Percentiles rank a stretch among this genome's conserved stretches.
These are phyloP conservation scores for Calonectria pseudoturangicola DNA, from an alignment of 2,329 filamentous ascomycete genomes.

Conservation along the genomic window DNA sequence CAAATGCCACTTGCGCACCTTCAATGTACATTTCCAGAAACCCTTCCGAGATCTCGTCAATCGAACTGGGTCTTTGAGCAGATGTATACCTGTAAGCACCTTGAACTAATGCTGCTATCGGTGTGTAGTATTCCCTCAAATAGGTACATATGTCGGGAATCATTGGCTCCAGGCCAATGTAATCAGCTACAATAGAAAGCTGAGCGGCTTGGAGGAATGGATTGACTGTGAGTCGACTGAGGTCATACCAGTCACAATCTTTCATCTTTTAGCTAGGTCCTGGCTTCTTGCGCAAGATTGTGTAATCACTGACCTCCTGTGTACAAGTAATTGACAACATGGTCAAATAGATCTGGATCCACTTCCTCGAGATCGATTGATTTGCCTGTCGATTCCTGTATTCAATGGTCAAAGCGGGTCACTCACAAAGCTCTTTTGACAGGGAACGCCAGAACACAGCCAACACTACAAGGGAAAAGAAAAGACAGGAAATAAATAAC, in stretches of 20 bases:
- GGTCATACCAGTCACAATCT: conserved; percentile 14
- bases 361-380: background rate
- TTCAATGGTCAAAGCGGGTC: background rate
- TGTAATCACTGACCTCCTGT: background rate
- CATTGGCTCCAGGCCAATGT: conserved; percentile 4
- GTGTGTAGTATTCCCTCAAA: conserved; percentile 7
- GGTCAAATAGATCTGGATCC: background rate
- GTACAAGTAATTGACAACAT: background rate
- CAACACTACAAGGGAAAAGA: background rate
- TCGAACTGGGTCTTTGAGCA: background rate
- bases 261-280: background rate
- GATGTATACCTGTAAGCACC: background rate
- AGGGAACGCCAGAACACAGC: no score
- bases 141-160: conserved; percentile 9
- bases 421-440: no score
- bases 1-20: conserved; percentile 4
- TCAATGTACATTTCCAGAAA: conserved; percentile 8
- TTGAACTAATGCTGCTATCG: background rate
- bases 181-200: conserved; percentile 17
- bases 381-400: background rate
- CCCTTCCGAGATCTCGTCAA: background rate
- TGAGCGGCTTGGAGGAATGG: background rate
- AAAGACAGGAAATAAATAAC: background rate
- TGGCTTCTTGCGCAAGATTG: background rate
- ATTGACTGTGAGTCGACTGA: background rate